phyloP scores from a whole-genome alignment of 768 basidiomycete species.

The Neoboletus brunneissimus region DNA sequence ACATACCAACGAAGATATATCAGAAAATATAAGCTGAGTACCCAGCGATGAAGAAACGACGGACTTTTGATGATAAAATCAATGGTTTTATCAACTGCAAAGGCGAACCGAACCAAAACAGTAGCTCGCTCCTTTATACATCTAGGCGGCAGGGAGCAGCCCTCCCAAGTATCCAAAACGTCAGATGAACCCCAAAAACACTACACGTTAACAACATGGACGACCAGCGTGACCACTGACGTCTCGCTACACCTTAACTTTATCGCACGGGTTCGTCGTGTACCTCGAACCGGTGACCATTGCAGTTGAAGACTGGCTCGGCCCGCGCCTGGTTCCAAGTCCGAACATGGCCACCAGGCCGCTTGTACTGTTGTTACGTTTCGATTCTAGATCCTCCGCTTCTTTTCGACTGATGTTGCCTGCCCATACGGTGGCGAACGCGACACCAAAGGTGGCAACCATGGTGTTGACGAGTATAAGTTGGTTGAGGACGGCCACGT shows the following conservation, averaged over 20 bases:
- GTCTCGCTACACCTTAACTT: neutral
- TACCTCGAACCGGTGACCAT: no score
- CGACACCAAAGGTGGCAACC: constrained; percentile 14
- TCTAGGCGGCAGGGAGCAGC: neutral
- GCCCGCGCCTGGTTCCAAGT: neutral
- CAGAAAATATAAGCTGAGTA: neutral
- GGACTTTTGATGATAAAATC: neutral
- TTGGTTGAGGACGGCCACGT: neutral
- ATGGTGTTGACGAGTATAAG: constrained; percentile 7
- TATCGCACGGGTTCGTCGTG: neutral
- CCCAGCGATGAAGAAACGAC: neutral
- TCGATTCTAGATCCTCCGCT: neutral
- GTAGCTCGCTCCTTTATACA: neutral
- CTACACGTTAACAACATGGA: neutral
- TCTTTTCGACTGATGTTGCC: constrained; percentile 1
- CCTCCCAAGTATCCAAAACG: neutral
- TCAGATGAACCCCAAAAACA: neutral
- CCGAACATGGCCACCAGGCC: neutral
- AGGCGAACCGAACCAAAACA: neutral
- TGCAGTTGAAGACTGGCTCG: neutral
- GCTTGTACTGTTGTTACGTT: neutral
- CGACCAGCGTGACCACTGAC: neutral
- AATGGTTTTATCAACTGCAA: neutral
- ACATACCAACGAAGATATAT: neutral
- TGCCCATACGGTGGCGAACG: constrained; percentile 3